Percentiles rank a stretch among this genome's conserved stretches.
Evolutionary conservation across 2,329 filamentous ascomycete genomes (phyloP).

Genomic region (Coleophoma cylindrospora): DNA sequence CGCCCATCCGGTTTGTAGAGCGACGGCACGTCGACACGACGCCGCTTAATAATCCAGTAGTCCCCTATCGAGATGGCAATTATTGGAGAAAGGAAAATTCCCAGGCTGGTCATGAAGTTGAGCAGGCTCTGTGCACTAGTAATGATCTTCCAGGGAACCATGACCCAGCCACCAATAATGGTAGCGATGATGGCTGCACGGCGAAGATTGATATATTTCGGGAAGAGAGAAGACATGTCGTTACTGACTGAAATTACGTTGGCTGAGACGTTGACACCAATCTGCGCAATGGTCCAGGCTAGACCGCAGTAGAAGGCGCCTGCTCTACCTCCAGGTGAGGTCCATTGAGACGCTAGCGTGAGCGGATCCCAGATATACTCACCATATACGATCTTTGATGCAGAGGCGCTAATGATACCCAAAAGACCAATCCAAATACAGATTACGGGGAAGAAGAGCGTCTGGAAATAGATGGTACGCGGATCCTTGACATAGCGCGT

Average conservation of each 20-base stretch:
- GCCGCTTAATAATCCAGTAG: conserved; percentile 43
- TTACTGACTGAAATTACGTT: conserved; percentile 26
- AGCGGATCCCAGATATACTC: conserved; percentile 18
- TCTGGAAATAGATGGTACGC: conserved; percentile 7
- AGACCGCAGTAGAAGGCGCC: conserved; percentile 19
- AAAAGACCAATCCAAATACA: conserved; percentile 13
- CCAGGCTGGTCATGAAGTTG: conserved; percentile 20
- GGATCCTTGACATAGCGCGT: conserved; percentile 14
- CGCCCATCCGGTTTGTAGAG: conserved; percentile 15
- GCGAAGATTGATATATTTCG: conserved; percentile 42
- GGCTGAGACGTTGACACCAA: conserved; percentile 33
- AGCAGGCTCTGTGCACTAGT: conserved; percentile 18
- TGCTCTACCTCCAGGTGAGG: conserved; percentile 16
- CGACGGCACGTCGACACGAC: conserved; percentile 22
- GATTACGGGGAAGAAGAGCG: conserved; percentile 12
- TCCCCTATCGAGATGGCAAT: conserved; percentile 49
- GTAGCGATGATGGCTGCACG: conserved; percentile 36
- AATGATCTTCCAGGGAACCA: conserved; percentile 40
- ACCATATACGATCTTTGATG: conserved; percentile 18
- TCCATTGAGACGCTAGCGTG: conserved; percentile 11
- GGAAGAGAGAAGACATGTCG: conserved; percentile 39
- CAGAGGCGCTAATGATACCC: conserved; percentile 14
- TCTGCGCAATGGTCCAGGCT: conserved; percentile 14
- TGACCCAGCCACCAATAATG: conserved; percentile 35
- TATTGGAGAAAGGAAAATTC: conserved; percentile 40